Conservation (phyloP, 108 stramenopile genomes). For the Fragilariopsis cylindrus region DNA sequence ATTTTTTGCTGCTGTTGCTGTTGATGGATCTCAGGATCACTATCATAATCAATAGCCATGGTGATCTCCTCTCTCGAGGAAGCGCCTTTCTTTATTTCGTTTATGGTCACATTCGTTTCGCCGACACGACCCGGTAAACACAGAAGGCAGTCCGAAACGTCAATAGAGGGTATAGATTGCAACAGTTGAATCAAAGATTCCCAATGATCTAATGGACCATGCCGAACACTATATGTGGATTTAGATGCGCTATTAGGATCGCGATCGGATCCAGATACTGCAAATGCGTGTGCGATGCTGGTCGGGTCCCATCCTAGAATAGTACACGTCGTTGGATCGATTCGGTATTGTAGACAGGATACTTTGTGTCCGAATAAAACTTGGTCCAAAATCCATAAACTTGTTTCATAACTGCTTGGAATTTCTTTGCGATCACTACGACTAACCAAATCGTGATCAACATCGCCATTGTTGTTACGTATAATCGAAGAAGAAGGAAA, state of each 20-base stretch:
- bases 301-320: constrained; percentile 31
- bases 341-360: constrained; percentile 10
- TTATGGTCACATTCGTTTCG: not conserved
- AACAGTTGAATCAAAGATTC: constrained; percentile 28
- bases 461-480: not conserved
- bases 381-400: constrained; percentile 46
- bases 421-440: constrained; percentile 19
- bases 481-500: constrained; percentile 20
- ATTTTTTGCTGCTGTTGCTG: not conserved
- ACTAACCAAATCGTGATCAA: too few species aligned
- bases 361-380: constrained; percentile 19
- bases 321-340: constrained; percentile 19
- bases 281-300: constrained; percentile 44
- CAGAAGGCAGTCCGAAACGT: not conserved
- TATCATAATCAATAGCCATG: not conserved
- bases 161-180: constrained; percentile 21
- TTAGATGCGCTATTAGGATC: not conserved
- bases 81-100: not conserved
- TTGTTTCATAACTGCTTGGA: constrained; percentile 23
- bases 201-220: constrained; percentile 27
- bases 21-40: not conserved
- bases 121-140: not conserved
- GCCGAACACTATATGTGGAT: not conserved
- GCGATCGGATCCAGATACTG: constrained; percentile 1
- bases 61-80: not conserved